Base-by-base conservation (phyloP, 2,329 filamentous ascomycete species). In the Gaeumannomyces tritici region DNA sequence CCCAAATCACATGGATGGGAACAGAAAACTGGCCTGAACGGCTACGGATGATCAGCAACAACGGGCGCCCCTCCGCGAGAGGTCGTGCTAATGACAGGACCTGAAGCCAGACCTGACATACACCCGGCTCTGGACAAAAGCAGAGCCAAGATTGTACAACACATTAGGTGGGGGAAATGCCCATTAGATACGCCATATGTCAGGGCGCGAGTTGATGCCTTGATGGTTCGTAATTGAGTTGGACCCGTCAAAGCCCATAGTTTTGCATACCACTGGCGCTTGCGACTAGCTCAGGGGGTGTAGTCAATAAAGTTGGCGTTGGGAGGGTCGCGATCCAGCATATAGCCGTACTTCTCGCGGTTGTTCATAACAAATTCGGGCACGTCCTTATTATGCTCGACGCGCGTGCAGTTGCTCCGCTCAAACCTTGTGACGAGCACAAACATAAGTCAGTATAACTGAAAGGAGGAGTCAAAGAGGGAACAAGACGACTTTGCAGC, bases 341-440 rank as follows among this genome's bases (percentile, higher is more conserved):
- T 64, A 66, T 74, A 76, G 27, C 65, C 67, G 65, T 75, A 79
- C 55, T 66, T 68, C 8, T 70, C 64, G 8, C 66, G 27, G 62
- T 75, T 69, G n/a, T 31, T 31, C 60, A 72, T 70, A 62, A 82
- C 64, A 64, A 73, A 77, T 11, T 66, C 65, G 2, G 79, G 79
- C 3, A 81, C 65, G 67, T 81, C 78, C 59, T 65, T 62, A 65
- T 80, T 79, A 7, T 67, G 62, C 18, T 75, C 71, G 9, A 79
- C 66, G 31, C 72, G 70, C 33, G 65, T 63, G 56, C 62, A 61
- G 5, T 64, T 63, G 12, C 31, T 62, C 26, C 66, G 64, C 59
- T 67, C 66, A 62, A 68, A 70, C 58, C 67, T 69, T n/a, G 29
- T 18, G 28, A 9, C 15, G 27, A 33, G 28, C 21, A 31, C 26